These are phyloP conservation scores for Aspergillus bridgeri DNA, from an alignment of 495 filamentous ascomycete species.

Conservation along the genomic window DNA sequence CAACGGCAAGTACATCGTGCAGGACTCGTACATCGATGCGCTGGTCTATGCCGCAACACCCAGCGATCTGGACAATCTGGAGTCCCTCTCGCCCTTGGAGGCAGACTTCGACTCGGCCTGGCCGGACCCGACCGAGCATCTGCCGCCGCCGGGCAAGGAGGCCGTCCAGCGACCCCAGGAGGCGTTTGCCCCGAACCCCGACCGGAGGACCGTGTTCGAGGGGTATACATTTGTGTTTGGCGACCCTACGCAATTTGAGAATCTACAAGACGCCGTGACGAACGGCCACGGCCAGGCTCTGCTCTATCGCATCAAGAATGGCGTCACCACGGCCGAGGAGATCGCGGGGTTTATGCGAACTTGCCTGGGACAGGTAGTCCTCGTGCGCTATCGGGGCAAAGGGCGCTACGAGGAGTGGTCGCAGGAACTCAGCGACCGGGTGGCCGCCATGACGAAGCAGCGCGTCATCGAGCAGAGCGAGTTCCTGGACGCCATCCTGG, in stretches of 20 bases:
- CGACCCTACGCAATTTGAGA: slow-evolving; percentile 72
- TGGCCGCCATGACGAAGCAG: slow-evolving; percentile 70
- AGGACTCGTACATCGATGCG: slow-evolving; percentile 69
- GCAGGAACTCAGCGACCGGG: slow-evolving; percentile 58
- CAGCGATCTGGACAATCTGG: slow-evolving; percentile 48
- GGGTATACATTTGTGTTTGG: slow-evolving; percentile 89
- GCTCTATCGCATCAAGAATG: slow-evolving; percentile 56
- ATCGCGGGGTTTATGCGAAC: slow-evolving; percentile 74
- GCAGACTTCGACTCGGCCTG: slow-evolving; percentile 76
- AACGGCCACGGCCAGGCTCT: slow-evolving; percentile 82
- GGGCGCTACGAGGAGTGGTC: slow-evolving; percentile 65
- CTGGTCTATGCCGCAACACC: slow-evolving; percentile 63
- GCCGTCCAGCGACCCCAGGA: slow-evolving; percentile 57
- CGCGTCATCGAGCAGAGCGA: slow-evolving; percentile 86
- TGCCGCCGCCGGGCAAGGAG: slow-evolving; percentile 75
- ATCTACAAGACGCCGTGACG: slow-evolving; percentile 66
- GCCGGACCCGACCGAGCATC: slow-evolving; percentile 68
- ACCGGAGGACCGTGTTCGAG: slow-evolving; percentile 70
- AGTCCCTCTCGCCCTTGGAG: slow-evolving; percentile 66
- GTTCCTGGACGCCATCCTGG: slow-evolving; percentile 87
- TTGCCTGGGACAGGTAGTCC: slow-evolving; percentile 66
- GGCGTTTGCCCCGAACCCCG: slow-evolving; percentile 64
- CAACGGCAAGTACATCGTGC: slow-evolving; percentile 77
- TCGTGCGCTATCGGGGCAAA: slow-evolving; percentile 71
- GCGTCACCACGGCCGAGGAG: slow-evolving; percentile 68